phyloP scores from a whole-genome alignment of 331 rosid genomes.

The Dryas integrifolia region DNA sequence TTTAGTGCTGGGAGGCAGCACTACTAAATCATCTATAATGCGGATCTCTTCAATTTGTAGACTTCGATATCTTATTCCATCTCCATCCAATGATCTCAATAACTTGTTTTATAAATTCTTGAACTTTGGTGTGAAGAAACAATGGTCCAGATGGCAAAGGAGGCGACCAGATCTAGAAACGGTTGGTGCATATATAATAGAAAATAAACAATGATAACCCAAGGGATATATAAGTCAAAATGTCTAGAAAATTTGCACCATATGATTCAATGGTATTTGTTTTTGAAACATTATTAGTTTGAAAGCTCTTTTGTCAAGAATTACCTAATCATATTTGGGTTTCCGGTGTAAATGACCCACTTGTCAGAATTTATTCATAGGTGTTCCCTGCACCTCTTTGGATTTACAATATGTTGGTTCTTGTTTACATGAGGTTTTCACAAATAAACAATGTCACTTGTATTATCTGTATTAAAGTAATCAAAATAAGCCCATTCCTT shows the following conservation, averaged over 20 bases:
- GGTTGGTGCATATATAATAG: slow-evolving; percentile 50
- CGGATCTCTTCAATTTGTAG: too few relatives aligned
- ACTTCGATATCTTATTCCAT: too few relatives aligned
- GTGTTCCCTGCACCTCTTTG: neutral
- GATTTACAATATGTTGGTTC: neutral
- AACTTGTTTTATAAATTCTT: too few relatives aligned
- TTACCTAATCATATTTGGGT: neutral
- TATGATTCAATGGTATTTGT: neutral
- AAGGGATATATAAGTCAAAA: neutral
- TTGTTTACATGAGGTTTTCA: slow-evolving; percentile 11
- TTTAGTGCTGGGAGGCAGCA: too few relatives aligned
- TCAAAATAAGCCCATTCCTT: neutral
- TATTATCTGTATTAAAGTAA: neutral
- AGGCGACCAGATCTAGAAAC: slow-evolving; percentile 90
- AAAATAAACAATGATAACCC: neutral
- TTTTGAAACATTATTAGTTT: neutral
- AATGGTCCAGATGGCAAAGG: slow-evolving; percentile 99
- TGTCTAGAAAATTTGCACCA: neutral
- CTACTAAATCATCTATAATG: too few relatives aligned
- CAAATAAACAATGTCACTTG: neutral
- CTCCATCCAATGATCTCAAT: too few relatives aligned
- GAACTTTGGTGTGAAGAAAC: slow-evolving; percentile 37
- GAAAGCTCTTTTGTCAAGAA: slow-evolving; percentile 6
- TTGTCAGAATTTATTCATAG: neutral
- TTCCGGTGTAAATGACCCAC: neutral